These are phyloP conservation scores for Yarrowia keelungensis DNA, from an alignment of 805 yeast genomes.

Conservation along the genomic window DNA sequence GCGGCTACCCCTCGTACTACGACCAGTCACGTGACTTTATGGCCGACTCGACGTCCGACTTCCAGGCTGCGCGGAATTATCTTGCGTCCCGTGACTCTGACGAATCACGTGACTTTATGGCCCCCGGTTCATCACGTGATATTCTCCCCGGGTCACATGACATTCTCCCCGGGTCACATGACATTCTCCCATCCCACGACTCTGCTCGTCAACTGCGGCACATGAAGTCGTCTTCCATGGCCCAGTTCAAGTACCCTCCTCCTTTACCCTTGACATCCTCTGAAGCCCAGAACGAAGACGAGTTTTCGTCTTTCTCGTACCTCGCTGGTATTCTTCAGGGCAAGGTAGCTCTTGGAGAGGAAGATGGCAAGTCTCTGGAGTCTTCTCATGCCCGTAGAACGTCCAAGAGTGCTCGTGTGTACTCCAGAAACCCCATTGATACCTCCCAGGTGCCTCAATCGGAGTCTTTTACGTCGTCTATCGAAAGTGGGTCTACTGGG, in stretches of 20 bases:
- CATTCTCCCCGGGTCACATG: background rate
- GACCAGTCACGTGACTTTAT: slow-evolving; percentile 14
- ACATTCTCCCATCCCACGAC: background rate
- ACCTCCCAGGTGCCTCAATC: background rate
- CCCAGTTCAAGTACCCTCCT: slow-evolving; percentile 38
- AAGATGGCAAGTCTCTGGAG: slow-evolving; percentile 27
- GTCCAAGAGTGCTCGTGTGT: slow-evolving; percentile 9
- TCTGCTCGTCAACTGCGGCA: background rate
- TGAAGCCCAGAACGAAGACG: slow-evolving; percentile 7
- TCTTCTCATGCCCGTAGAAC: slow-evolving; percentile 1
- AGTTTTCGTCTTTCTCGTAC: slow-evolving; percentile 25
- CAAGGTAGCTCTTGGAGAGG: slow-evolving; percentile 31
- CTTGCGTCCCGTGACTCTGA: slow-evolving; percentile 15
- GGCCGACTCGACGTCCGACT: slow-evolving; percentile 14
- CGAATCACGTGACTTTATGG: slow-evolving; percentile 21
- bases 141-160: slow-evolving; percentile 2
- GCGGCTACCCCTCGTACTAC: background rate
- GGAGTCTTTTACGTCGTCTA: slow-evolving; percentile 28
- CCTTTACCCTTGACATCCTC: slow-evolving; percentile 4
- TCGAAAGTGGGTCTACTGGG: slow-evolving; percentile 13
- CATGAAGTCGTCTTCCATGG: slow-evolving; percentile 36
- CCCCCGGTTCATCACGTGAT: background rate
- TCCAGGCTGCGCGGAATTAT: slow-evolving; percentile 13
- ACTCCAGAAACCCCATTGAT: slow-evolving; percentile 13
- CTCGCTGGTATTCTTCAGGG: slow-evolving; percentile 33